Evolutionary conservation across 2,329 filamentous ascomycete genomes (phyloP).

Genomic region (Colletotrichum horii): DNA sequence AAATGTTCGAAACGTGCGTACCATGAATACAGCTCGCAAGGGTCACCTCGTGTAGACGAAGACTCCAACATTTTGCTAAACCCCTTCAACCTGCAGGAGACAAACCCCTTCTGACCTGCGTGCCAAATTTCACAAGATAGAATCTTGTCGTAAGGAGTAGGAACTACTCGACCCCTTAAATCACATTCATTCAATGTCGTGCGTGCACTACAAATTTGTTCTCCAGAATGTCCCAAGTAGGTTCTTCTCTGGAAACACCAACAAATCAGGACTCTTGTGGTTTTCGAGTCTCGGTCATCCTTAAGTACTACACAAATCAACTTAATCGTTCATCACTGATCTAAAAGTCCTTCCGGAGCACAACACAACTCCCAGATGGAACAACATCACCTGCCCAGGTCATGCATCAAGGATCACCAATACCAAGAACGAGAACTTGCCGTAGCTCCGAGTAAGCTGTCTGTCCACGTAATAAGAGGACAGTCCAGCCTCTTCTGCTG

Average conservation of each 20-base stretch:
- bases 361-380: too few relatives aligned
- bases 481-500: neutral
- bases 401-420: neutral
- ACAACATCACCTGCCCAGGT: too few relatives aligned
- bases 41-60: fast-evolving
- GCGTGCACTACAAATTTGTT: fast-evolving
- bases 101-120: fast-evolving
- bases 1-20: neutral
- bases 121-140: fast-evolving
- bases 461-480: neutral
- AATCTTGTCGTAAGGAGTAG: neutral
- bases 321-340: too few relatives aligned
- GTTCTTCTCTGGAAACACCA: fast-evolving
- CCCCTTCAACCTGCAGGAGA: neutral
- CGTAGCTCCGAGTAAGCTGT: neutral
- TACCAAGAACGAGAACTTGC: neutral
- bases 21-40: fast-evolving
- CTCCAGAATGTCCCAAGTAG: fast-evolving
- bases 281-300: fast-evolving
- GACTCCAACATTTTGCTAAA: fast-evolving
- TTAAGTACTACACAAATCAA: neutral
- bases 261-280: fast-evolving
- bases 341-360: too few relatives aligned
- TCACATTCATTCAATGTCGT: fast-evolving
- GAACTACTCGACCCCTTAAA: neutral